phyloP scores from a whole-genome alignment of 768 basidiomycete genomes.

The Fistulinella prunicolor region DNA sequence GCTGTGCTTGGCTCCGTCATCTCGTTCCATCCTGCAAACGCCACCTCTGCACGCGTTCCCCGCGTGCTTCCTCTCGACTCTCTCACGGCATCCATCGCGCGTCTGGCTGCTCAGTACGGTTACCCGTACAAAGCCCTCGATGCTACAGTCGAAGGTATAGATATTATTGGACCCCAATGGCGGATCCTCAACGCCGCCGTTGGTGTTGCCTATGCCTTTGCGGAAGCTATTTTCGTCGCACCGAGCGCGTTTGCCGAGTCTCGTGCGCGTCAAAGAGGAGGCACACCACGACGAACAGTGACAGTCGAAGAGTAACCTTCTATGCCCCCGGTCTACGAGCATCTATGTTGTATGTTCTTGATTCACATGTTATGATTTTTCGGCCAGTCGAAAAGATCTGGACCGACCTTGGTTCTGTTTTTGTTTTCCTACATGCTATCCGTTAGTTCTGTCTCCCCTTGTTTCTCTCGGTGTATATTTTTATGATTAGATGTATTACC shows the following conservation, averaged over 20 bases:
- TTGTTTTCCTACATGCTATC: constrained; percentile 20
- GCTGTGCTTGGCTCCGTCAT: constrained; percentile 54
- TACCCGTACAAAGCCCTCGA: constrained; percentile 45
- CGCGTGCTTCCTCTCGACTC: constrained; percentile 47
- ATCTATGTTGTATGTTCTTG: background rate
- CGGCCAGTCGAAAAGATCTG: constrained; percentile 1
- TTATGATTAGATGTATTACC: constrained; percentile 18
- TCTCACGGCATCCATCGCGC: constrained; percentile 60
- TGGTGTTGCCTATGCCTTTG: constrained; percentile 62
- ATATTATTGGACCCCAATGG: constrained; percentile 54
- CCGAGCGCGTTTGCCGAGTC: constrained; percentile 39
- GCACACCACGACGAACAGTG: constrained; percentile 22
- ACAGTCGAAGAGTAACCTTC: constrained; percentile 21
- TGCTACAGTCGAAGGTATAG: constrained; percentile 36
- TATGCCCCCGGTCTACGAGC: background rate
- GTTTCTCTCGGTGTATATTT: constrained; percentile 9
- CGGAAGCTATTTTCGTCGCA: constrained; percentile 56
- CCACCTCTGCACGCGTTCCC: constrained; percentile 20
- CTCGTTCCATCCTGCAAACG: constrained; percentile 53
- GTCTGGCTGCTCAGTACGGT: constrained; percentile 57
- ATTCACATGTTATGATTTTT: no score
- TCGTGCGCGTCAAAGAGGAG: constrained; percentile 22
- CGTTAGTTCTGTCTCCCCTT: constrained; percentile 2
- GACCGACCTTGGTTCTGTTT: constrained; percentile 7
- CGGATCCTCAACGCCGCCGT: constrained; percentile 55